These are phyloP conservation scores for Neurospora pannonica DNA, from an alignment of 495 filamentous ascomycete species.

Conservation along the genomic window DNA sequence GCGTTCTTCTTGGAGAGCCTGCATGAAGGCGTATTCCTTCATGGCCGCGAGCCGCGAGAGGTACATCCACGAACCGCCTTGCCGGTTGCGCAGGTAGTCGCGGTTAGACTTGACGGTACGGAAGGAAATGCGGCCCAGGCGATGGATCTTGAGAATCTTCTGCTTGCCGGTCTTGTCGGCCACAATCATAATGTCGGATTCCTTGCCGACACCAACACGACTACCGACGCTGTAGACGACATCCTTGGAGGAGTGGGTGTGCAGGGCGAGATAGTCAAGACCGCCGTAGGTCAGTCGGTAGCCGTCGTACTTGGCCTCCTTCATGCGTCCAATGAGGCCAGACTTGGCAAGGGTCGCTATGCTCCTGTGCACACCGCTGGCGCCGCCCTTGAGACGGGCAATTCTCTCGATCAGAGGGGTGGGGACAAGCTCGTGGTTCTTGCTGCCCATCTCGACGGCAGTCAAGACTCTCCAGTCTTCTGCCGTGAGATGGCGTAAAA, in stretches of 20 bases:
- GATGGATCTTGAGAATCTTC: constrained; percentile 79
- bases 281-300: constrained; percentile 96
- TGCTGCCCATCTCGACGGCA: constrained; percentile 85
- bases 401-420: constrained; percentile 80
- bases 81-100: constrained; percentile 79
- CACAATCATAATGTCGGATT: constrained; percentile 91
- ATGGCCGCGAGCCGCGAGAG: constrained; percentile 84
- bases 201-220: constrained; percentile 94
- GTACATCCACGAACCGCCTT: constrained; percentile 86
- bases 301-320: constrained; percentile 95
- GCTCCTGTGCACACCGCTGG: constrained; percentile 66
- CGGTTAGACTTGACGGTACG: constrained; percentile 90
- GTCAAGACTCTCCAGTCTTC: constrained; percentile 96
- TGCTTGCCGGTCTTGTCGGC: constrained; percentile 57
- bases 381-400: constrained; percentile 69
- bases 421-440: constrained; percentile 94
- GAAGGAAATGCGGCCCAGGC: constrained; percentile 93
- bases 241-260: constrained; percentile 70
- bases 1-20: constrained; percentile 65
- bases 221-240: constrained; percentile 84
- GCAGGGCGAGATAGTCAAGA: constrained; percentile 89
- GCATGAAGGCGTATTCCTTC: constrained; percentile 92
- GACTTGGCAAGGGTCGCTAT: constrained; percentile 88
- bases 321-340: constrained; percentile 83
- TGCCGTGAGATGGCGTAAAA: constrained; percentile 77